phyloP scores from a whole-genome alignment of 2,329 filamentous ascomycete species.

The Metarhizium anisopliae region DNA sequence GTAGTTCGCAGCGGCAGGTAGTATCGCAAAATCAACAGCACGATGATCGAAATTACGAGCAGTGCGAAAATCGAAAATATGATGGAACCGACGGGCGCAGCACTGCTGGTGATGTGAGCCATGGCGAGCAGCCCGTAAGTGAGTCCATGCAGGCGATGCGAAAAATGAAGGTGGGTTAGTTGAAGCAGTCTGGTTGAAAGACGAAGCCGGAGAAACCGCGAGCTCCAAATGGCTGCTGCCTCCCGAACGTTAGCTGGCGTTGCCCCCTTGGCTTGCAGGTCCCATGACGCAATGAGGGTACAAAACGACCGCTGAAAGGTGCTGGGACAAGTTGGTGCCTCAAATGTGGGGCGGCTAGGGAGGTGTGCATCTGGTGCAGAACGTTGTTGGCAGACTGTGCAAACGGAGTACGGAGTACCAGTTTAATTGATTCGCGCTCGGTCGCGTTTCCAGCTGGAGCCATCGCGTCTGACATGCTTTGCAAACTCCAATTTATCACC shows the following conservation, averaged over 20 bases:
- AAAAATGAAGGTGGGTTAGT: neutral
- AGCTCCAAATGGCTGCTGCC: neutral
- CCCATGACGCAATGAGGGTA: conserved; percentile 8
- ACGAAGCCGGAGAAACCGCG: neutral
- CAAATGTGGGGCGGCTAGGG: conserved; percentile 10
- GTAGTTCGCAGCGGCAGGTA: conserved; percentile 87
- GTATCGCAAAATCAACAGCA: conserved; percentile 77
- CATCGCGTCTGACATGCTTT: conserved; percentile 7
- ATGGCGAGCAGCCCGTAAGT: conserved; percentile 28
- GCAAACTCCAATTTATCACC: conserved; percentile 3
- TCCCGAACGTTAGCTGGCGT: neutral
- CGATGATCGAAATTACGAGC: conserved; percentile 62
- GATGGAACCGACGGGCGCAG: conserved; percentile 66
- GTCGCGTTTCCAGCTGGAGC: conserved; percentile 8
- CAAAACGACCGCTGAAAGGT: neutral
- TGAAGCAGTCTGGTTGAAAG: neutral
- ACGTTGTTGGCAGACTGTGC: neutral
- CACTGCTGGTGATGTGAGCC: conserved; percentile 40
- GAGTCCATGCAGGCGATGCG: conserved; percentile 16
- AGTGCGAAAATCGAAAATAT: conserved; percentile 69
- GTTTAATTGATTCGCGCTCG: conserved; percentile 17
- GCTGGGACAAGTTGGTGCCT: conserved; percentile 6
- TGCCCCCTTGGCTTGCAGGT: neutral
- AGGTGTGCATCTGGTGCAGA: too few relatives aligned
- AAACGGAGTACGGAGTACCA: neutral